Base-by-base conservation (phyloP, 305 asterid species). In the Fraxinus sp. region DNA sequence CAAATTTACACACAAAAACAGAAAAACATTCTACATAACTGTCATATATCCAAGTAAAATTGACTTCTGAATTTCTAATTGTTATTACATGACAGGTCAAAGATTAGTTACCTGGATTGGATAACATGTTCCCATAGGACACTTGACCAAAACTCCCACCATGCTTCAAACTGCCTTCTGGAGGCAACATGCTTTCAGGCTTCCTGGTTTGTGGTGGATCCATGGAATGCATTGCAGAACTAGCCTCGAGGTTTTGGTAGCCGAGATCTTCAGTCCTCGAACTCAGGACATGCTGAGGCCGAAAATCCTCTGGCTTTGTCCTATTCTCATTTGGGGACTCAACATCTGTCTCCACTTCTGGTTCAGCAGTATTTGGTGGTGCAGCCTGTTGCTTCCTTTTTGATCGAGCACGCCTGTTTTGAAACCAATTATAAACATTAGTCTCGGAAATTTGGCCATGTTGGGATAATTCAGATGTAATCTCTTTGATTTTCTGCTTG, bases 321-420 rank as follows among this genome's bases (percentile, higher is more conserved):
- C 89, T 91, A 90, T 89, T 93, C 9, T 91, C 97, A 86, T 89
- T 89, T 68, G 97, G 92, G 0, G 97, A 92, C 73, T 95, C 97
- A 9, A 95, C 97, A 83, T 94, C 97, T 5, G 94, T 89, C 90
- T 95, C 98, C 20, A 93, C 91, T 84, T 94, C 98, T 1, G 94
- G 92, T 81, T 92, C 93, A 28, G 66, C 75, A 39, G 87, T 93
- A 88, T 89, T 93, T 24, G 93, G 36, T 11, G 93, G 84, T 33
- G 89, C 79, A 44, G 89, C 87, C 76, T 92, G 97, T 76, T 96
- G 99, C 90, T 94, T 96, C 86, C 99, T 88, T 86, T 94, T 96
- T n/a, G 98, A 96, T 79, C 98, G 87, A 79, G 99, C 98, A 37
- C 99, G 98, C 89, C 99, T 90, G 57, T 96, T 96, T 82, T 96